A percentile compares a stretch with the other conserved stretches of the same genome.
phyloP scores from a whole-genome alignment of 257 asterid species.

The Salvia rosmarinus region DNA sequence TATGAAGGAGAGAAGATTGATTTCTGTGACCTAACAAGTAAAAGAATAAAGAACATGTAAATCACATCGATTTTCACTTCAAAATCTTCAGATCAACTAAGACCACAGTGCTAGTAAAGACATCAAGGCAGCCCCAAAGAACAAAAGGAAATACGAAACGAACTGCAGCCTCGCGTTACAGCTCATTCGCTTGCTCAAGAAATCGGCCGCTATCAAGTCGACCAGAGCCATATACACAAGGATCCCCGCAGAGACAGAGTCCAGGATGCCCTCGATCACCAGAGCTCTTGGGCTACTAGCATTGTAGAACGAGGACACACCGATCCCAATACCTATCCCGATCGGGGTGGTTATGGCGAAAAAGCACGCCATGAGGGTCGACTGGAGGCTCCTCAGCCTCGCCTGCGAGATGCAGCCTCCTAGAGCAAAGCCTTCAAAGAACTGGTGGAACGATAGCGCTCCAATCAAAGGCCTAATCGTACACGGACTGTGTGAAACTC shows the following conservation, averaged over 20 bases:
- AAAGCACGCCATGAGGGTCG: slow-evolving; percentile 80
- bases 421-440: slow-evolving; percentile 91
- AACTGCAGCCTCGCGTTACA: slow-evolving; percentile 82
- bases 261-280: slow-evolving; percentile 69
- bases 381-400: slow-evolving; percentile 53
- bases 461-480: slow-evolving; percentile 84
- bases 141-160: slow-evolving; percentile 69
- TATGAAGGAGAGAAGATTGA: neutral
- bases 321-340: slow-evolving; percentile 75
- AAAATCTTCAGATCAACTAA: slow-evolving; percentile 27
- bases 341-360: slow-evolving; percentile 85
- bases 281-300: slow-evolving; percentile 78
- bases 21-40: neutral
- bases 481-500: slow-evolving; percentile 90
- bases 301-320: slow-evolving; percentile 65
- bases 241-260: slow-evolving; percentile 94
- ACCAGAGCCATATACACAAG: slow-evolving; percentile 92
- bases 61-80: neutral
- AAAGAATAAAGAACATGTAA: slow-evolving; percentile 8
- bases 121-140: slow-evolving; percentile 86
- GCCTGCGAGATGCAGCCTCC: slow-evolving; percentile 98
- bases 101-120: slow-evolving; percentile 86
- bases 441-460: slow-evolving; percentile 87
- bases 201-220: slow-evolving; percentile 90
- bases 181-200: slow-evolving; percentile 94